Conservation (phyloP, 2,329 filamentous ascomycete species). For the Apiospora aurea region DNA sequence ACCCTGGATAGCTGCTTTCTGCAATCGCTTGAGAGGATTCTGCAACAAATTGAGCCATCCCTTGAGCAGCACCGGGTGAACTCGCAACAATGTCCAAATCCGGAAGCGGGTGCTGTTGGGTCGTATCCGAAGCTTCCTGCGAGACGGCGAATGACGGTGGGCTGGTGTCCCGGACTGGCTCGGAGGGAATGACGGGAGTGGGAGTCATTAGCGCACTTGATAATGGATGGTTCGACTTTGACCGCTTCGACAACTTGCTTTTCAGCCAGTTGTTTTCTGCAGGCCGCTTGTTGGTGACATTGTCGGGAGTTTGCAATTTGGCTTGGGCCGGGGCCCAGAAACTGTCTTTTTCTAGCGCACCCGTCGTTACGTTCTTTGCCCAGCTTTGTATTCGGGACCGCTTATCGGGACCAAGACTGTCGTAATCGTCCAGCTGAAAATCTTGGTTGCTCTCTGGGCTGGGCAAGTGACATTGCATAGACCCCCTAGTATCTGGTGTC, state of each 20-base stretch:
- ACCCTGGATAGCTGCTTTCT: constrained; percentile 9
- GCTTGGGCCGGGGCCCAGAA: constrained; percentile 40
- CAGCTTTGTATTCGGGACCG: constrained; percentile 37
- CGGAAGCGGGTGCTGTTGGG: constrained; percentile 18
- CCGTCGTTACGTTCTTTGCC: constrained; percentile 33
- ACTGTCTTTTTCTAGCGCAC: constrained; percentile 34
- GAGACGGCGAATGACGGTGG: neutral
- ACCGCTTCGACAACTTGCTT: constrained; percentile 37
- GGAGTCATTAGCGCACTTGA: constrained; percentile 30
- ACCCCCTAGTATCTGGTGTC: constrained; percentile 31
- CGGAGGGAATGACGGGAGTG: constrained; percentile 30
- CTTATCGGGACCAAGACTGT: constrained; percentile 31
- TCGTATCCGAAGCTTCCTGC: constrained; percentile 1
- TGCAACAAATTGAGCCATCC: neutral
- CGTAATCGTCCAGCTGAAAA: constrained; percentile 29
- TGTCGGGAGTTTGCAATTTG: constrained; percentile 26
- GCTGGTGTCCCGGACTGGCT: neutral
- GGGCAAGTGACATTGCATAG: constrained; percentile 50
- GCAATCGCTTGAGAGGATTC: neutral
- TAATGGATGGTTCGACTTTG: constrained; percentile 29
- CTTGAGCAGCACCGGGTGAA: neutral
- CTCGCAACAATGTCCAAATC: no score
- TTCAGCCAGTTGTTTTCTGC: constrained; percentile 39
- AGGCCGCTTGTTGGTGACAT: constrained; percentile 33
- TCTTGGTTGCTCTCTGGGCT: constrained; percentile 42